phyloP scores from a whole-genome alignment of 2,329 filamentous ascomycete genomes.

The Paraphaeosphaeria sporulosa region DNA sequence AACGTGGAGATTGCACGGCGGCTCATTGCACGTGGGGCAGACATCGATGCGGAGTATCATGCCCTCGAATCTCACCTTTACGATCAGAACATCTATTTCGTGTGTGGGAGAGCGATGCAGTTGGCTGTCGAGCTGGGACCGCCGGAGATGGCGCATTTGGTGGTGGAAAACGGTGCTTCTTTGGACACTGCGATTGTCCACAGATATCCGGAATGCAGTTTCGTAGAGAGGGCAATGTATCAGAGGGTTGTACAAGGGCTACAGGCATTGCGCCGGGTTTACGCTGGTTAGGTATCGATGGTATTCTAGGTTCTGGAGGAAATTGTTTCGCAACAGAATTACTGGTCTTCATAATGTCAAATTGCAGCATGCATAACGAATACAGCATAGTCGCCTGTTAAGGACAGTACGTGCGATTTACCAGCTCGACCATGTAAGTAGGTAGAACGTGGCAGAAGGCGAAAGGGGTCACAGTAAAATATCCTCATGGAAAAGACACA shows the following conservation, averaged over 20 bases:
- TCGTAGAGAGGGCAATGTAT: conserved; percentile 1
- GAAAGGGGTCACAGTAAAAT: no score
- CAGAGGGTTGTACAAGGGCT: neutral
- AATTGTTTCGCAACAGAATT: no score
- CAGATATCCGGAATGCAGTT: neutral
- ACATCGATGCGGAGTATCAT: conserved; percentile 2
- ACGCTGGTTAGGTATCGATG: no score
- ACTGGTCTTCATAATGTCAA: no score
- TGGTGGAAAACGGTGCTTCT: neutral
- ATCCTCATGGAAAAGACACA: no score
- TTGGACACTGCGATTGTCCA: neutral
- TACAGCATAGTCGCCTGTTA: no score
- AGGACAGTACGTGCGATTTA: no score
- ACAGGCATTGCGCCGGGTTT: neutral
- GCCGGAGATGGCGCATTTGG: neutral
- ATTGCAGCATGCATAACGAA: no score
- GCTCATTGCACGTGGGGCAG: neutral
- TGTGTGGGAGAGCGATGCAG: neutral
- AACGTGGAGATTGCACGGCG: neutral
- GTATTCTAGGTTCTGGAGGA: no score
- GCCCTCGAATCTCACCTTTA: neutral
- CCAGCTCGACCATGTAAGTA: no score
- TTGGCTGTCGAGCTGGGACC: neutral
- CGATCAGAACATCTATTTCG: neutral
- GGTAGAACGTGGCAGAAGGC: no score